These are phyloP conservation scores for Solanum bulbocastanum DNA, from an alignment of 257 asterid genomes.

Conservation along the genomic window DNA sequence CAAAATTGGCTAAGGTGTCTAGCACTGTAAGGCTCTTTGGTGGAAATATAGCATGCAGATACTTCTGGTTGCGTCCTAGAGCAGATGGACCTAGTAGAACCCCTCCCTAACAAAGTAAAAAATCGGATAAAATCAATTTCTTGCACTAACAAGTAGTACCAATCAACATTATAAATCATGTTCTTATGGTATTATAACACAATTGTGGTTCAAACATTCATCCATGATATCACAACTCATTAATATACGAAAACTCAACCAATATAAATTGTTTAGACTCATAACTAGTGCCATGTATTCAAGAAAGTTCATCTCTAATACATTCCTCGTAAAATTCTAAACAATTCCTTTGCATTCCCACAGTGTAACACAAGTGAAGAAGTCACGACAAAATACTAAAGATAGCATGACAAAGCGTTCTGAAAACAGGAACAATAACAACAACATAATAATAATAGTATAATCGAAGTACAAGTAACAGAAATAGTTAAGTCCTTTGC, in stretches of 20 bases:
- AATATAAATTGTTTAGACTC: not conserved
- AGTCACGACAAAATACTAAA: not conserved
- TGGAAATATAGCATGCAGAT: constrained; percentile 54
- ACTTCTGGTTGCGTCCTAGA: constrained; percentile 43
- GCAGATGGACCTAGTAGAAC: constrained; percentile 82
- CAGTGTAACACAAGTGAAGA: not conserved
- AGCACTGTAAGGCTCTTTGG: constrained; percentile 53
- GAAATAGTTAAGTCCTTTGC: not conserved
- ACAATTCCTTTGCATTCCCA: not conserved
- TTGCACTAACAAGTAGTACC: not conserved
- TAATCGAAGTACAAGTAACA: not conserved
- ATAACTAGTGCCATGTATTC: not conserved
- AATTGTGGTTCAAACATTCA: not conserved
- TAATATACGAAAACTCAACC: not conserved
- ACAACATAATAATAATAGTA: not conserved
- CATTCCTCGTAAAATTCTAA: not conserved
- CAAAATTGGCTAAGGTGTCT: constrained; percentile 72
- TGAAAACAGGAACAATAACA: not conserved
- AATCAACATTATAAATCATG: not conserved
- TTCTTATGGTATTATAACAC: not conserved
- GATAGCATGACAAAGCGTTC: not conserved
- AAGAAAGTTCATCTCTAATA: not conserved
- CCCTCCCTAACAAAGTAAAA: constrained; percentile 49
- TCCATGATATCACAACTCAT: not conserved
- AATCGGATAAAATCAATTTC: not conserved